phyloP scores from a whole-genome alignment of 805 yeast genomes.

The Ogataea salicorniae region DNA sequence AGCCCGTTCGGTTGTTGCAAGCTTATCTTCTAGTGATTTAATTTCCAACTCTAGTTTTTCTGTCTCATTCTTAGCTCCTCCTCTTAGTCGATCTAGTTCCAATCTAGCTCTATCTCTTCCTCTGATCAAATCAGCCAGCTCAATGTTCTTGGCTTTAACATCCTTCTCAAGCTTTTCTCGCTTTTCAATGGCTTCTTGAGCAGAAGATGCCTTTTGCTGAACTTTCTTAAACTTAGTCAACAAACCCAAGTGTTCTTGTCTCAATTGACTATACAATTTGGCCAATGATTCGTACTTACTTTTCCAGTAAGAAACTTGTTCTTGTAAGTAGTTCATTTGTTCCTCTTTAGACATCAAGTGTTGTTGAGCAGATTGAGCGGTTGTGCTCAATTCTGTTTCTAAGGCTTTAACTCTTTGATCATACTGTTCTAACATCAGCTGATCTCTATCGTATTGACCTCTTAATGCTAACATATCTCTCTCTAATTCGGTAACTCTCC shows the following conservation, averaged over 20 bases:
- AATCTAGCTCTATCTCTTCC: slow-evolving; percentile 86
- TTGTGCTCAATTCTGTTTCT: slow-evolving; percentile 62
- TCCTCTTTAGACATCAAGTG: slow-evolving; percentile 77
- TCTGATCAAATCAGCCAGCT: slow-evolving; percentile 80
- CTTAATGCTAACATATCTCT: slow-evolving; percentile 70
- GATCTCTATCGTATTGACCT: slow-evolving; percentile 84
- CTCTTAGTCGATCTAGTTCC: slow-evolving; percentile 68
- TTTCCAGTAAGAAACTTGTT: slow-evolving; percentile 74
- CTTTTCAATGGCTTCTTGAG: slow-evolving; percentile 83
- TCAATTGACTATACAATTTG: slow-evolving; percentile 79
- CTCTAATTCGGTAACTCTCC: slow-evolving; percentile 74
- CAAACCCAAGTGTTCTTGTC: slow-evolving; percentile 84
- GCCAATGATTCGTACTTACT: slow-evolving; percentile 86
- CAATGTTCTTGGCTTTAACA: slow-evolving; percentile 77
- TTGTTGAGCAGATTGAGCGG: slow-evolving; percentile 60
- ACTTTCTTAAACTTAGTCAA: slow-evolving; percentile 72
- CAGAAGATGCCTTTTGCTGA: slow-evolving; percentile 81
- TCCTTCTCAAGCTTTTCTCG: slow-evolving; percentile 80
- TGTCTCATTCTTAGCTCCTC: slow-evolving; percentile 57
- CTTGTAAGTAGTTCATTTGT: slow-evolving; percentile 59
- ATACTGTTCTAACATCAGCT: slow-evolving; percentile 76
- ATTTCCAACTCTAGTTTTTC: slow-evolving; percentile 62
- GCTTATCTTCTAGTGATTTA: slow-evolving; percentile 52
- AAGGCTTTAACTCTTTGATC: slow-evolving; percentile 78
- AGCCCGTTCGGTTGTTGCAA: slow-evolving; percentile 54